Conservation (phyloP, 192 early-diverging fungal species). For the Kappamyces sp. region DNA sequence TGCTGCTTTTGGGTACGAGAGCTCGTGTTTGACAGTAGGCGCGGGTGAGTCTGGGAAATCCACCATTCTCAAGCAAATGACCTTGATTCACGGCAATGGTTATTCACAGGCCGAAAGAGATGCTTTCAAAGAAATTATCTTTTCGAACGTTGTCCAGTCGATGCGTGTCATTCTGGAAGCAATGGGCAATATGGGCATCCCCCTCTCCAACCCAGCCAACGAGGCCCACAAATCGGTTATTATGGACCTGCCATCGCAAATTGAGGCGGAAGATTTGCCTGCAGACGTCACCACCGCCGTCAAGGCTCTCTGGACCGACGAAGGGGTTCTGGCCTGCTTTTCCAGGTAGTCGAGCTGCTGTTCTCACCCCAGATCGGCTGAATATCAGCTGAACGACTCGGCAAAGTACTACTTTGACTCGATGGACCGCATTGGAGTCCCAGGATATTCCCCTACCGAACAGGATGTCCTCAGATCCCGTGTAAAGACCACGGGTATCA, state of each 20-base stretch:
- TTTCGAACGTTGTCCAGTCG: constrained; percentile 90
- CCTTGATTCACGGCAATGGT: constrained; percentile 92
- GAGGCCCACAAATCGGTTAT: constrained; percentile 67
- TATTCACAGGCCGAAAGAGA: constrained; percentile 86
- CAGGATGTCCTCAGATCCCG: constrained; percentile 96
- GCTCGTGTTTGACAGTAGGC: constrained; percentile 40
- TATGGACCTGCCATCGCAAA: constrained; percentile 74
- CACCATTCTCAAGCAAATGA: constrained; percentile 98
- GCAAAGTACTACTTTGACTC: constrained; percentile 95
- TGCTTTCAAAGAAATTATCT: constrained; percentile 93
- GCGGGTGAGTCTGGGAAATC: constrained; percentile 97
- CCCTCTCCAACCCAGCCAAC: constrained; percentile 63
- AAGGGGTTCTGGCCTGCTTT: constrained; percentile 77
- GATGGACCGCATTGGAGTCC: constrained; percentile 78
- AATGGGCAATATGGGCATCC: constrained; percentile 80
- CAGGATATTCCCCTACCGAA: constrained; percentile 81
- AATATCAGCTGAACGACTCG: constrained; percentile 97
- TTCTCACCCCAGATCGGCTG: constrained; percentile 52
- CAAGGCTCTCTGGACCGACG: constrained; percentile 77
- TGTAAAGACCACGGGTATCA: constrained; percentile 96
- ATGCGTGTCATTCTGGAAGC: constrained; percentile 95
- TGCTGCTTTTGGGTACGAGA: constrained; percentile 71
- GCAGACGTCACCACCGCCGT: constrained; percentile 74
- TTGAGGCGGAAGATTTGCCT: constrained; percentile 83
- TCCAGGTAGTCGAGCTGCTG: constrained; percentile 10